Evolutionary conservation across 768 basidiomycete genomes (phyloP), one percentile per base, ranked within the genome.

Genomic region (Pholiota conissans): DNA sequence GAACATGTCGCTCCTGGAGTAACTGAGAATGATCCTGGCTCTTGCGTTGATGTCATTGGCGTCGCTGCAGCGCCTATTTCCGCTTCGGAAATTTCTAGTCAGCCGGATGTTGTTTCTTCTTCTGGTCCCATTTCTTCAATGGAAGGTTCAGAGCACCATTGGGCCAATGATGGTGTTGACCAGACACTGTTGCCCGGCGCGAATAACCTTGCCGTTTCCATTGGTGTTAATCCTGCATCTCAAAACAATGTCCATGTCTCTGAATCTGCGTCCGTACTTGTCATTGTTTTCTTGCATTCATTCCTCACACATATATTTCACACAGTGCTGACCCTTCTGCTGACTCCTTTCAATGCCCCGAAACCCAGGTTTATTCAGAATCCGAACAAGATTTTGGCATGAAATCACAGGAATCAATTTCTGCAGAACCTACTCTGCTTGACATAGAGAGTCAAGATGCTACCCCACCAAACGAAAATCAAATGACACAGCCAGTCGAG

Each of bases 371-470:
- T 61, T 58, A 65, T 59, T 69, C 67, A 48, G 52, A 59, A 39
- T 56, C 50, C 20, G 49, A 62, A 39, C 61, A 63, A 52, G 57
- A 63, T 45, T 63, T 60, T 50, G 52, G 50, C 34, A 40, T 67
- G 24, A 74, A 73, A 49, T 75, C 77, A 3, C 65, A 82, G 49
- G 74, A 78, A 67, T 69, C 77, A 16, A 68, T 79, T 54, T 84
- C 83, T 16, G 71, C 73, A 28, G 77, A 84, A 5, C 76, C 84
- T 37, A 87, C 85, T 28, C 67, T 86, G 37, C 70, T 80, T 48
- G 76, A 83, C 62, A 68, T 81, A 57, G 77, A 78, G 48, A 69
- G 64, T 29, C 71, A 72, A 52, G 65, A 63, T 39, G 58, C 62
- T 45, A 65, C 63, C 18, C 66, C 69, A 56, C 57, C 53, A 7